A percentile compares a stretch with the other conserved stretches of the same genome.
These are phyloP conservation scores for Datisca glomerata DNA, from an alignment of 306 rosid species.

Conservation along the genomic window DNA sequence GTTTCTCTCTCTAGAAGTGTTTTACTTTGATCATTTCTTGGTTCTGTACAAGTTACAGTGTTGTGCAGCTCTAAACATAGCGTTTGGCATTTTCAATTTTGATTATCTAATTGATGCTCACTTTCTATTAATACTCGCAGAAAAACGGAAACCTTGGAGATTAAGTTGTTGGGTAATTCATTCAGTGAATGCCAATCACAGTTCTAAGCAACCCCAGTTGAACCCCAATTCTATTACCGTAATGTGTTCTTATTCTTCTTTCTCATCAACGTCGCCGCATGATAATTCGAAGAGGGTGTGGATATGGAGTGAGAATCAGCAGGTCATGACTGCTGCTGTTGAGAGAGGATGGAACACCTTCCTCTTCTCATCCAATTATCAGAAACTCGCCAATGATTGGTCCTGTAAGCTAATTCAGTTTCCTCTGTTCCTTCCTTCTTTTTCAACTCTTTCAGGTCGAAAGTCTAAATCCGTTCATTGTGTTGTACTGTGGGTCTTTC, in stretches of 20 bases:
- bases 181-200: constrained; percentile 3
- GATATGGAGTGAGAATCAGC: constrained; percentile 65
- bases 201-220: constrained; percentile 14
- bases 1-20: constrained; percentile 6
- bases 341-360: constrained; percentile 90
- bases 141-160: constrained; percentile 19
- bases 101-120: too few relatives aligned
- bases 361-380: constrained; percentile 36
- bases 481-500: too few relatives aligned
- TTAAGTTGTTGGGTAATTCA: constrained; percentile 10
- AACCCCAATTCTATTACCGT: constrained; percentile 9
- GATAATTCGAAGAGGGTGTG: constrained; percentile 56
- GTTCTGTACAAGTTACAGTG: too few relatives aligned
- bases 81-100: too few relatives aligned
- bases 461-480: too few relatives aligned
- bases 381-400: constrained; percentile 59
- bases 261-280: constrained; percentile 14
- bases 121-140: constrained; percentile 17
- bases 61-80: too few relatives aligned
- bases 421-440: too few relatives aligned
- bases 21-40: too few relatives aligned
- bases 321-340: constrained; percentile 77
- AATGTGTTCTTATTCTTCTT: constrained; percentile 22
- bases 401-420: constrained; percentile 53
- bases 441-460: too few relatives aligned